Percentiles rank a stretch among this genome's conserved stretches.
These are phyloP conservation scores for Tanacetum coccineum DNA, from an alignment of 129 eudicot genomes.

Conservation along the genomic window DNA sequence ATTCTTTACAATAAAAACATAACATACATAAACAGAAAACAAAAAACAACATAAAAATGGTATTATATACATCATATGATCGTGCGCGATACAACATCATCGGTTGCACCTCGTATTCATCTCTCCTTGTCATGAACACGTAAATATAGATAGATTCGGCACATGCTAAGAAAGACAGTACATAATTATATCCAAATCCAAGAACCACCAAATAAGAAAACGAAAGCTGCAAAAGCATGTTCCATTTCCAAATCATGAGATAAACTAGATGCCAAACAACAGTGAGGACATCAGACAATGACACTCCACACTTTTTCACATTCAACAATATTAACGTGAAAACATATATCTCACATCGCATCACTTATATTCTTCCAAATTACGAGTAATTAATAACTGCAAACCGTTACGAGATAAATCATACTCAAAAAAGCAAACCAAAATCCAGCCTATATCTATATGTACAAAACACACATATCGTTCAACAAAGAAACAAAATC, in stretches of 20 bases:
- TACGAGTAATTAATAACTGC: slow-evolving; percentile 3
- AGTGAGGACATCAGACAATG: slow-evolving; percentile 24
- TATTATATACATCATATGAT: slow-evolving; percentile 4
- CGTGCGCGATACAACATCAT: not conserved
- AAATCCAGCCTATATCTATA: slow-evolving; percentile 16
- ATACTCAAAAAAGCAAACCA: slow-evolving; percentile 5
- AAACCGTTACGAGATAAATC: slow-evolving; percentile 9
- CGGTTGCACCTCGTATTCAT: slow-evolving; percentile 9
- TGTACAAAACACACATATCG: slow-evolving; percentile 10
- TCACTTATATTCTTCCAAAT: slow-evolving; percentile 10
- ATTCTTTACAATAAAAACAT: not conserved
- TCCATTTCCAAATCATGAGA: no score
- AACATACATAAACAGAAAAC: no score
- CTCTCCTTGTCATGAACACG: slow-evolving; percentile 9
- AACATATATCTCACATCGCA: slow-evolving; percentile 7
- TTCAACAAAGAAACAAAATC: slow-evolving; percentile 5
- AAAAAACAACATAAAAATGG: not conserved
- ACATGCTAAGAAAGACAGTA: slow-evolving; percentile 3
- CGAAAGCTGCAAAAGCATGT: slow-evolving; percentile 25
- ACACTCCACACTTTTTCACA: slow-evolving; percentile 19
- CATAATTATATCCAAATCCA: no score
- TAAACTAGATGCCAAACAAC: slow-evolving; percentile 26
- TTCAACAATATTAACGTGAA: slow-evolving; percentile 19
- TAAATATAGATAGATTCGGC: slow-evolving; percentile 8
- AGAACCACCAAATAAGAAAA: slow-evolving; percentile 20